Evolutionary conservation across 2,329 filamentous ascomycete species (phyloP), one percentile per base, ranked within the genome.

Genomic region (Nothopassalora personata): DNA sequence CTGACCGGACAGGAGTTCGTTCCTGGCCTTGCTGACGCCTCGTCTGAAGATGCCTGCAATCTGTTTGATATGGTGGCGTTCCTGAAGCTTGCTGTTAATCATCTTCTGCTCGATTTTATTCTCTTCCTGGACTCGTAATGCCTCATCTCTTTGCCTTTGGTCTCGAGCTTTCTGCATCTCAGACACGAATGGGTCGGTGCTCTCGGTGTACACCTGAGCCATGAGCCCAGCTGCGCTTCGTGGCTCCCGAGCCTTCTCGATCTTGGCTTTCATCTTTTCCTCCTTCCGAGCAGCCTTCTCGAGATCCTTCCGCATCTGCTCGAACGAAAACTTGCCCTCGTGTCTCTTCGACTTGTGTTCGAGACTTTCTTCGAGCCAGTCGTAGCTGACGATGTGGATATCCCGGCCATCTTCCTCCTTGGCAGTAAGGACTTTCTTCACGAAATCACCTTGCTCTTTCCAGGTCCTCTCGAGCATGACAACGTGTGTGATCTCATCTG

Each of bases 401-500:
- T 53, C n/a, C n/a, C 49, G 49, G n/a, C 34, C 6, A 31, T 62
- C 23, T 11, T 55, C 57, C 30, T 67, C 45, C 53, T 58, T 58
- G 43, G 57, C 52, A 27, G 45, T 19, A n/a, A 64, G 18, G 1
- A 59, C 61, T 19, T 60, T 57, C 47, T 61, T 46, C 13, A 66
- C 49, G 23, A 60, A 11, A 11, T 30, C 31, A 49, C 56, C 54
- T 23, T 61, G 50, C 1, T 55, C 53, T 4, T 57, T 60, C 72
- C 84, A 91, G 15, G 86, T 82, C 34, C 84, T 79, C 53, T 81
- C 76, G 0, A 83, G 84, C 56, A 85, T 83, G 23, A 96, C 79
- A 0, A 96, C 75, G 73, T 96, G 91, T 0, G 91, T 96, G 9
- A 87, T 83, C 0, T 76, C 67, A 5, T 64, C 60, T 28, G 77